Evolutionary conservation across 192 early-diverging fungal species (phyloP), one percentile per base, ranked within the genome.

Genomic region (Podila clonocystis): DNA sequence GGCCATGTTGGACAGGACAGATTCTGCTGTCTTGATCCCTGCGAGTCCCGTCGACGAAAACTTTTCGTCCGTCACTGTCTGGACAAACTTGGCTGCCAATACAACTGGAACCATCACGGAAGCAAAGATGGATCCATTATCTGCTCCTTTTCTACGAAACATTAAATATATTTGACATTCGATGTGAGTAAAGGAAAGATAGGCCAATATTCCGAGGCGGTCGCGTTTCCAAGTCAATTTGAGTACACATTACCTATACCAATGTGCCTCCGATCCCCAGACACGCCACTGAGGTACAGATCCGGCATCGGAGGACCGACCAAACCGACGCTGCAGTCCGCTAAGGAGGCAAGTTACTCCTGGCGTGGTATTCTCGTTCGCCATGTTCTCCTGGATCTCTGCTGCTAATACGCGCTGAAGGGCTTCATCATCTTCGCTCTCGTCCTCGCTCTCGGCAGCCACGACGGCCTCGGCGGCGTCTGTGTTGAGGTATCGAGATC

Each of bases 71-170:
- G 70, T 69, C 30, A 80, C 70, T 6, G 77, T 80, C 33, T 80
- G 77, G 4, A 86, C 69, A 48, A 88, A 70, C 77, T 90, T 87
- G 36, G 87, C 83, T 2, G 79, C 75, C 58, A 87, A 67, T 4
- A 90, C 84, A n/a, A 88, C 82, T 2, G 87, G 87, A n/a, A 87
- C 62, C 19, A 90, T 57, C 31, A 88, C 58, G 13, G 82, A 80
- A 34, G 86, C 86, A 52, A 85, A 90, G 20, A 90, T 75, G 31
- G 87, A 70, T 60, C 89, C 89, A 72, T 89, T 88, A 59, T 90
- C 89, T 12, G 85, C 89, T 48, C 84, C 85, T 41, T 66, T 75
- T 72, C 89, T 90, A 59, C 41, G 49, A 50, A 45, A 45, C 3
- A 45, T 0, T 17, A 17, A 12, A 45, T 12, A 45, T 45, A 1